These are phyloP conservation scores for Phytophthora citricola DNA, from an alignment of 352 stramenopile species.

Conservation along the genomic window DNA sequence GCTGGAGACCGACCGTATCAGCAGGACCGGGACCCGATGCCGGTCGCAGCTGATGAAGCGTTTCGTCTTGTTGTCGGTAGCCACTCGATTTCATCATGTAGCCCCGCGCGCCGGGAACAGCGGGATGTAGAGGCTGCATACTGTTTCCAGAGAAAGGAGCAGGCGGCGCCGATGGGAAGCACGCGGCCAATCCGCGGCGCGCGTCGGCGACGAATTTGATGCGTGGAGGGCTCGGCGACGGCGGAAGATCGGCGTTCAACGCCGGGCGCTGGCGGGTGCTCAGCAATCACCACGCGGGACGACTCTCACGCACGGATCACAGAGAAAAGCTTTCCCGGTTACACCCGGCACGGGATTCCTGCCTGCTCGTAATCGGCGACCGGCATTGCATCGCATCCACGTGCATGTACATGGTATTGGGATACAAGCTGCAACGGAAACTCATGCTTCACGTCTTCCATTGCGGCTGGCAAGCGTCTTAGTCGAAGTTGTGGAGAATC, in stretches of 20 bases:
- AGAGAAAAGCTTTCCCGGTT: slow-evolving; percentile 16
- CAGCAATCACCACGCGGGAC: slow-evolving; percentile 20
- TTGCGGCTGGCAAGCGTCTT: neutral
- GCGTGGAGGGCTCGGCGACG: slow-evolving; percentile 33
- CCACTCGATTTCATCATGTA: slow-evolving; percentile 3
- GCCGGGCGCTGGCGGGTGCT: slow-evolving; percentile 8
- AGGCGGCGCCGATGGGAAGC: neutral
- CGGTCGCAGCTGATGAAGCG: neutral
- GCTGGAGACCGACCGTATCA: slow-evolving; percentile 11
- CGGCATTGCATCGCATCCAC: neutral
- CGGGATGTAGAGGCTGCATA: slow-evolving; percentile 20
- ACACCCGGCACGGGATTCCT: neutral
- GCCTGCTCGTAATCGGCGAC: neutral
- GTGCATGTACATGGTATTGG: neutral
- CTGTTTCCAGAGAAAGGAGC: slow-evolving; percentile 1
- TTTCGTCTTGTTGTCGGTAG: slow-evolving; percentile 2
- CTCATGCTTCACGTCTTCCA: neutral
- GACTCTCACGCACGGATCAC: neutral
- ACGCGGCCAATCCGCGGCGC: neutral
- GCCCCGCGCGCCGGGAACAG: neutral
- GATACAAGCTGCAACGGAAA: neutral
- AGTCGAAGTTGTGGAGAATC: neutral
- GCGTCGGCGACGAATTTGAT: slow-evolving; percentile 13
- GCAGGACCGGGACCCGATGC: neutral
- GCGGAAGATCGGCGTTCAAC: slow-evolving; percentile 26